A percentile compares a stretch with the other conserved stretches of the same genome.
phyloP scores from a whole-genome alignment of 805 yeast species.

The Yamadazyma phyllophila region DNA sequence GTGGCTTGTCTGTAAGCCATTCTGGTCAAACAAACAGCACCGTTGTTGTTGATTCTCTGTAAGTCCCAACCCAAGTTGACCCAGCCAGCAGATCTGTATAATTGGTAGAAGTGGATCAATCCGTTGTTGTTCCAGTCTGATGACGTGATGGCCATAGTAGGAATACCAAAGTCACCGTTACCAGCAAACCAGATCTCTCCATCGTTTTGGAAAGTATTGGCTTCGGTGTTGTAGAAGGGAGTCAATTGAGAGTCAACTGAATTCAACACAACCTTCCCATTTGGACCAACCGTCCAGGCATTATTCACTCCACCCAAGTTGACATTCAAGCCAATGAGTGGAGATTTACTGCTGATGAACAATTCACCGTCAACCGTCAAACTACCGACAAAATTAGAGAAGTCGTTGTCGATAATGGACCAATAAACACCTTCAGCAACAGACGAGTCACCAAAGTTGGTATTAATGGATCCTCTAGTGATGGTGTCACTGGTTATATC shows the following conservation, averaged over 20 bases:
- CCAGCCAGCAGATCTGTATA: slow-evolving; percentile 19
- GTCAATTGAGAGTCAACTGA: slow-evolving; percentile 19
- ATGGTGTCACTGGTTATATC: slow-evolving; percentile 15
- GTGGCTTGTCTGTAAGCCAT: slow-evolving; percentile 21
- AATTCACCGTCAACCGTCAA: slow-evolving; percentile 23
- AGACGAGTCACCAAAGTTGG: slow-evolving; percentile 19
- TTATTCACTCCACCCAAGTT: slow-evolving; percentile 15
- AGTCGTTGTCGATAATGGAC: slow-evolving; percentile 25
- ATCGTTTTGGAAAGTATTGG: slow-evolving; percentile 20
- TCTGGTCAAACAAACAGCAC: slow-evolving; percentile 24
- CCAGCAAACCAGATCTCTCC: slow-evolving; percentile 27
- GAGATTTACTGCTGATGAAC: slow-evolving; percentile 19
- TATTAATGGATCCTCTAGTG: slow-evolving; percentile 13
- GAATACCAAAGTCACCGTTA: slow-evolving; percentile 19
- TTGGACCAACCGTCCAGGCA: slow-evolving; percentile 12
- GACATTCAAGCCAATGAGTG: slow-evolving; percentile 18
- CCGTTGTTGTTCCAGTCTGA: slow-evolving; percentile 20
- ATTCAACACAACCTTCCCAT: slow-evolving; percentile 25
- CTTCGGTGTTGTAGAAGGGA: slow-evolving; percentile 20
- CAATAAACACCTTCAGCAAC: slow-evolving; percentile 24
- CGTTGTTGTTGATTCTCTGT: slow-evolving; percentile 19
- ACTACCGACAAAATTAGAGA: slow-evolving; percentile 22
- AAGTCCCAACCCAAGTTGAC: slow-evolving; percentile 18
- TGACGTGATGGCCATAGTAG: slow-evolving; percentile 17
- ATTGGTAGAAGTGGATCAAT: slow-evolving; percentile 20